Evolutionary conservation across 2,329 filamentous ascomycete genomes (phyloP).

Genomic region (Pseudogymnoascus sp.): DNA sequence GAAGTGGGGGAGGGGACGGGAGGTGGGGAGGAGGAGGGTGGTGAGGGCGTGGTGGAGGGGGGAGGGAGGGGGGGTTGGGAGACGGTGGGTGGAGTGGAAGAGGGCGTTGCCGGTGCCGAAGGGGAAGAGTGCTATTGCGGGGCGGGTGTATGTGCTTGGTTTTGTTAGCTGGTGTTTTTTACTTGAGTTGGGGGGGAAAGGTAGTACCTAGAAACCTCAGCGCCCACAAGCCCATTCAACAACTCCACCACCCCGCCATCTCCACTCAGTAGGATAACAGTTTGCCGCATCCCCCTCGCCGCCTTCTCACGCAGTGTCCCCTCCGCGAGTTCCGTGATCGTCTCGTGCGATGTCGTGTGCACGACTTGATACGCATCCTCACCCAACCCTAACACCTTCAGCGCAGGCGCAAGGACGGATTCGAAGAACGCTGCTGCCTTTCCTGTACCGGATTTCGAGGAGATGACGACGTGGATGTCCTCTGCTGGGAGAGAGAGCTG

Average conservation of each 20-base stretch:
- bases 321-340: slow-evolving; percentile 54
- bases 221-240: slow-evolving; percentile 53
- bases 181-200: slow-evolving; percentile 14
- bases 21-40: slow-evolving; percentile 47
- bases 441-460: slow-evolving; percentile 55
- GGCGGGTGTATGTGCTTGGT: slow-evolving; percentile 24
- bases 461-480: slow-evolving; percentile 55
- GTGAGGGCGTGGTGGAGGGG: slow-evolving; percentile 41
- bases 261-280: slow-evolving; percentile 72
- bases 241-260: slow-evolving; percentile 82
- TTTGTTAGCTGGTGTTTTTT: neutral
- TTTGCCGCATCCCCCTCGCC: slow-evolving; percentile 39
- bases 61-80: slow-evolving; percentile 18
- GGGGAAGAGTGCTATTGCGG: slow-evolving; percentile 46
- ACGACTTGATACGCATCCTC: slow-evolving; percentile 41
- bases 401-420: slow-evolving; percentile 45
- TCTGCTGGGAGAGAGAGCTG: neutral
- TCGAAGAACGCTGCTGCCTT: slow-evolving; percentile 48
- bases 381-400: slow-evolving; percentile 37
- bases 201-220: slow-evolving; percentile 18
- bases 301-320: slow-evolving; percentile 40
- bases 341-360: slow-evolving; percentile 53
- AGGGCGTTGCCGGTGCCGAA: slow-evolving; percentile 59
- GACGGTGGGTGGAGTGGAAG: slow-evolving; percentile 53
- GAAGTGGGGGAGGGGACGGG: slow-evolving; percentile 32